Percentiles rank a stretch among this genome's conserved stretches.
phyloP scores from a whole-genome alignment of 1,284 basidiomycete species.

The Coniferiporia weirii region DNA sequence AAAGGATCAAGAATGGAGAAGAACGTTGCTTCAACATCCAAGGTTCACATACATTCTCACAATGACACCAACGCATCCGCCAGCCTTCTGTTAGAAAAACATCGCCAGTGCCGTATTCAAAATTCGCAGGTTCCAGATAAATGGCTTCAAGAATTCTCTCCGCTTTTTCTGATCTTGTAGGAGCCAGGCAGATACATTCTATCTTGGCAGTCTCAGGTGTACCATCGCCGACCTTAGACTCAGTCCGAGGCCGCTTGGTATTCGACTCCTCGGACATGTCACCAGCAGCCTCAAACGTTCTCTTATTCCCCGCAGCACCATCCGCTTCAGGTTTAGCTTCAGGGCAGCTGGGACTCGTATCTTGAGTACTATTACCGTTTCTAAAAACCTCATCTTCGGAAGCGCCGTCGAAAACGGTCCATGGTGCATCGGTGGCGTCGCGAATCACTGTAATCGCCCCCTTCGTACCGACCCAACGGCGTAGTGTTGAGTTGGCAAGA shows the following conservation, averaged over 20 bases:
- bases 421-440: constrained; percentile 36
- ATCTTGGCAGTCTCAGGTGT: not conserved
- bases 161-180: constrained; percentile 8
- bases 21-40: constrained; percentile 4
- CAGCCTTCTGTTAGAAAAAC: constrained; percentile 68
- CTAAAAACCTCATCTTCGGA: constrained; percentile 15
- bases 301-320: constrained; percentile 7
- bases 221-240: not conserved
- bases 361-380: constrained; percentile 16
- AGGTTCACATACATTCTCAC: constrained; percentile 42
- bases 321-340: not conserved
- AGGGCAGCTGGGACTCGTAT: constrained; percentile 6
- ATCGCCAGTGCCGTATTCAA: constrained; percentile 49
- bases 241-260: constrained; percentile 21
- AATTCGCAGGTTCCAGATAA: constrained; percentile 3
- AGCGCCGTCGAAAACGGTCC: constrained; percentile 41
- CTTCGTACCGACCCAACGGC: constrained; percentile 57
- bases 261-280: constrained; percentile 8
- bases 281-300: not conserved
- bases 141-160: constrained; percentile 14
- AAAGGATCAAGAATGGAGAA: not conserved
- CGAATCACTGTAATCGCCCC: constrained; percentile 62
- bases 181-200: constrained; percentile 10
- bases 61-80: constrained; percentile 70
- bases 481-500: constrained; percentile 43